Percentiles rank a stretch among this genome's conserved stretches.
phyloP scores from a whole-genome alignment of 129 eudicot genomes.

The Arctium lappa region DNA sequence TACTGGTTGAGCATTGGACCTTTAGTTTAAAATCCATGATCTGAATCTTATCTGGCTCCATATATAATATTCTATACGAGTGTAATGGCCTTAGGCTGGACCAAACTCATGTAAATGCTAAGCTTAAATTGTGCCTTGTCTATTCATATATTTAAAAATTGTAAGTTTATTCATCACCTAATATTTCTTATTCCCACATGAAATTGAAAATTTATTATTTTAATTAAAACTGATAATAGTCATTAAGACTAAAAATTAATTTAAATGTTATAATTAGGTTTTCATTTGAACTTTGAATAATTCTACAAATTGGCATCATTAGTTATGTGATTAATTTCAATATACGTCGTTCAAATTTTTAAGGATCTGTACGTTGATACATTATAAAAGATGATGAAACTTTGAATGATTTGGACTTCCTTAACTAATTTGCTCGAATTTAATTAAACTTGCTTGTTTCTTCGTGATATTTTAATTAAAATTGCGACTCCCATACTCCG shows the following conservation, averaged over 20 bases:
- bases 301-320: neutral
- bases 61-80: too few relatives aligned
- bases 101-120: neutral
- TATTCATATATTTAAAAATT: too few relatives aligned
- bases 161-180: neutral
- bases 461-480: neutral
- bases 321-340: neutral
- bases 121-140: neutral
- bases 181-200: neutral
- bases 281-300: too few relatives aligned
- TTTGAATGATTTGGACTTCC: neutral
- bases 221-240: neutral
- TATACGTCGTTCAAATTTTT: neutral
- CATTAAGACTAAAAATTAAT: too few relatives aligned
- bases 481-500: neutral
- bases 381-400: neutral
- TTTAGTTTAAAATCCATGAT: too few relatives aligned
- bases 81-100: too few relatives aligned
- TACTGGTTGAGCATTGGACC: neutral
- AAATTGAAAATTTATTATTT: neutral
- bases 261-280: neutral
- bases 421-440: neutral
- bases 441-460: neutral
- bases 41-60: too few relatives aligned
- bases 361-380: neutral